phyloP scores from a whole-genome alignment of 2,329 filamentous ascomycete genomes.

The Huntiella moniliformis region DNA sequence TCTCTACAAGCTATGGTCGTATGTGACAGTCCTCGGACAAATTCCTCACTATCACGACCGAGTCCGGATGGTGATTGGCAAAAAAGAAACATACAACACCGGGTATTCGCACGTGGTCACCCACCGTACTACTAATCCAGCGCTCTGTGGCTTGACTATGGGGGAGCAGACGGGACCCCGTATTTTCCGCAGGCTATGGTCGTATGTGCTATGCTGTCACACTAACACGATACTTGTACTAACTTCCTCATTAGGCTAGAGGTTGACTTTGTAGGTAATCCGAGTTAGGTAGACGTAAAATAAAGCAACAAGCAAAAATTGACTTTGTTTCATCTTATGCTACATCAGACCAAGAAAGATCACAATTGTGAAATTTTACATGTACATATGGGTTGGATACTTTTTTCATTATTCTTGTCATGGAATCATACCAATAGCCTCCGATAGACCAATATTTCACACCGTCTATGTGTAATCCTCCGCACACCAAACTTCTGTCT shows the following conservation, averaged over 20 bases:
- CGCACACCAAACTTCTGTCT: not conserved
- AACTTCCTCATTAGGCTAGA: no score
- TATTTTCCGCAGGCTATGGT: constrained; percentile 11
- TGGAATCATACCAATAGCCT: constrained; percentile 3
- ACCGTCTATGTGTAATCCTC: not conserved
- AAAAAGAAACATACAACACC: constrained; percentile 6
- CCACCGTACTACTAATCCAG: constrained; percentile 6
- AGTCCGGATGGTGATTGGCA: not conserved
- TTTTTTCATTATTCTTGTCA: constrained; percentile 5
- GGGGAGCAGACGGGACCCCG: constrained; percentile 9
- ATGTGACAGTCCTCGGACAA: no score
- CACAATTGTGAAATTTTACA: no score
- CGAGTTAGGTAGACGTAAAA: no score
- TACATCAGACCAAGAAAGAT: no score
- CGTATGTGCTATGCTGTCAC: not conserved
- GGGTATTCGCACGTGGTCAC: constrained; percentile 8
- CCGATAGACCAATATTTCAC: not conserved
- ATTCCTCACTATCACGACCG: no score
- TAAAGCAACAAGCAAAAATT: no score
- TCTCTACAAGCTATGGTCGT: no score
- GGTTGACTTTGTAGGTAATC: no score
- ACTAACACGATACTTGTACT: not conserved
- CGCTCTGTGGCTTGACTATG: constrained; percentile 7
- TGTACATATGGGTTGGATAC: not conserved
- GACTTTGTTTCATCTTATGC: not conserved